Evolutionary conservation across 352 stramenopile genomes (phyloP), one percentile per base, ranked within the genome.

Genomic region (Globisporangium middletonii): DNA sequence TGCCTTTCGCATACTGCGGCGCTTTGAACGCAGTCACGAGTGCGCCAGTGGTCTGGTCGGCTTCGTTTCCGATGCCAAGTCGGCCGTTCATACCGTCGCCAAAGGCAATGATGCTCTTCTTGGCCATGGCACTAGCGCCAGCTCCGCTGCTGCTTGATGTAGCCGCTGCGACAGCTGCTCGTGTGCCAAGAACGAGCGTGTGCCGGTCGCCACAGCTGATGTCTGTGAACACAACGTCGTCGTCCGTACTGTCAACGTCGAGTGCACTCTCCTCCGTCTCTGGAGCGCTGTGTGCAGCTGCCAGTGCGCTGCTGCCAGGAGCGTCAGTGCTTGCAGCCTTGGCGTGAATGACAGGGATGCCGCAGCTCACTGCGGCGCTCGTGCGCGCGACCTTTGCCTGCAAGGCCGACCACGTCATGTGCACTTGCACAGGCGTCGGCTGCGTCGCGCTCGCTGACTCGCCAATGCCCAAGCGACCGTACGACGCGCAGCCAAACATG

Each of bases 141-240:
- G 50, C 16, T 0, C 44, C 41, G 18, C 48, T 13, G 0, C n/a
- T n/a, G n/a, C n/a, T n/a, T n/a, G n/a, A n/a, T n/a, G n/a, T n/a
- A n/a, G n/a, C n/a, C n/a, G n/a, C n/a, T n/a, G n/a, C n/a, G n/a
- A n/a, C n/a, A n/a, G n/a, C n/a, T n/a, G 53, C 44, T 27, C 55
- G 57, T 4, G 60, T 55, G 8, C 64, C 68, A 0, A 90, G 60
- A 2, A 70, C 53, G 1, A 91, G 67, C 15, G 80, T 91, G 56
- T 91, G 80, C 2, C 80, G 74, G 38, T 89, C 80, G 13, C 76
- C 80, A 28, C 80, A 91, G 55, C 76, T 89, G 16, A 91, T 61
- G 37, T 87, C 77, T 2, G 59, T 68, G 54, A 88, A 90, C n/a
- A 64, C 48, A 15, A 88, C 70, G 0, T 64, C 56, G 30, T 83